Conservation (phyloP, 2,329 filamentous ascomycete genomes). For the Ustulina deusta region DNA sequence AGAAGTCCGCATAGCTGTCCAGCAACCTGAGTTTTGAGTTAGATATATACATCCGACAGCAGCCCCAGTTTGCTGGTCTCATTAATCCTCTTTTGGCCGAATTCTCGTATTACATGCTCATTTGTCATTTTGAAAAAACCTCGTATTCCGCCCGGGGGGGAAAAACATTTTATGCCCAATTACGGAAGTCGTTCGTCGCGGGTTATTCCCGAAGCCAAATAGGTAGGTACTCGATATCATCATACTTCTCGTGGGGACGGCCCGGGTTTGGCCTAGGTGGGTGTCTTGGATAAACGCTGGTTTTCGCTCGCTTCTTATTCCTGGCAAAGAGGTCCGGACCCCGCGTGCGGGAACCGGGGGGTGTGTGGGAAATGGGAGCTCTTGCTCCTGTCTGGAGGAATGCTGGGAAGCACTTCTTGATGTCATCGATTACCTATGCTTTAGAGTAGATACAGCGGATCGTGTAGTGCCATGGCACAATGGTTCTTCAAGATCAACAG, state of each 20-base stretch:
- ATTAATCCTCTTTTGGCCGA: background rate
- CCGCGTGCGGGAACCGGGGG: background rate
- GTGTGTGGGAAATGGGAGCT: background rate
- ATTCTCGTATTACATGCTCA: slow-evolving; percentile 12
- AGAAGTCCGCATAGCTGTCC: background rate
- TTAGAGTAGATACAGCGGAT: too few species aligned
- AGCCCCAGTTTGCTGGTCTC: background rate
- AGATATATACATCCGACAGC: slow-evolving; percentile 1
- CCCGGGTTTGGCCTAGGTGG: too few species aligned
- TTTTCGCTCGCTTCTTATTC: background rate
- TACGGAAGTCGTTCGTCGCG: background rate
- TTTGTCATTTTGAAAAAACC: background rate
- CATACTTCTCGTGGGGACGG: background rate
- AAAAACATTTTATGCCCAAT: background rate
- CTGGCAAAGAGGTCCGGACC: too few species aligned
- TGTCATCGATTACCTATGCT: background rate
- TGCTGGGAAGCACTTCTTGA: background rate
- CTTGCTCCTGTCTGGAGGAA: background rate
- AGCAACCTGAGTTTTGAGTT: background rate
- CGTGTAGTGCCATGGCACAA: background rate
- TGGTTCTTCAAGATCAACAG: background rate
- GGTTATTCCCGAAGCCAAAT: slow-evolving; percentile 18
- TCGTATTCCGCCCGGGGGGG: slow-evolving; percentile 12
- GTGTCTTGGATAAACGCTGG: background rate
- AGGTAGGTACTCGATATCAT: background rate